Base-by-base conservation (phyloP, 192 early-diverging fungal genomes). In the Glomus cerebriforme region DNA sequence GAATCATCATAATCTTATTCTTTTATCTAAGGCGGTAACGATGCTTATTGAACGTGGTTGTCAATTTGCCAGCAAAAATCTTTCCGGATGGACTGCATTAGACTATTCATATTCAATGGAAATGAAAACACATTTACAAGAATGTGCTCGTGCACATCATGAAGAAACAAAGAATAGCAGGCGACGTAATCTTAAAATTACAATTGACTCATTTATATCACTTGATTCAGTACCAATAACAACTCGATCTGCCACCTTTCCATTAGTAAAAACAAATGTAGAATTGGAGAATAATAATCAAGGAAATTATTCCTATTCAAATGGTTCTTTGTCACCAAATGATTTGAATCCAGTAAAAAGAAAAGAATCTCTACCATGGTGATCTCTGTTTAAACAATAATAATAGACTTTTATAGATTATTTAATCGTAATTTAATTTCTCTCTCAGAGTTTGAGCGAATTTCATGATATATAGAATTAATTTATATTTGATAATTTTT, bases 361-460 rank as follows among this genome's bases (percentile, higher is more conserved):
- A 5, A 77, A 77, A 66, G 75, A 77, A n/a, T 77, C 75, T 15
- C 47, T 65, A 27, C 75, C 75, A 22, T 77, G 75, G 75, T 77
- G 22, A 47, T 34, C 1, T 7, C 0, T 65, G n/a, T 7, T 31
- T 22, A 32, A 12, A 27, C 29, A 64, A 64, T 2, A 17, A 63
- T 63, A 6, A 63, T 27, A 63, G 27, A 27, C 12, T 27, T 63
- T 29, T 63, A 12, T 29, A 27, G 39, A 43, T 43, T 12, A 39
- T 39, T 39, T 8, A 39, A 9, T 39, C 9, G 9, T 43, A 43
- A 43, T 43, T 12, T 43, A 43, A 43, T 43, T 10, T 12, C 39
- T 12, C n/a, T n/a, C n/a, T n/a, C n/a, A 43, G 12, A 10, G 2
- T 43, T 43, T 39, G 9, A 12, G 10, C 2, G 12, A 43, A 43